Conservation (phyloP, 1,139 yeast genomes). For the Pneumocystis murina region DNA sequence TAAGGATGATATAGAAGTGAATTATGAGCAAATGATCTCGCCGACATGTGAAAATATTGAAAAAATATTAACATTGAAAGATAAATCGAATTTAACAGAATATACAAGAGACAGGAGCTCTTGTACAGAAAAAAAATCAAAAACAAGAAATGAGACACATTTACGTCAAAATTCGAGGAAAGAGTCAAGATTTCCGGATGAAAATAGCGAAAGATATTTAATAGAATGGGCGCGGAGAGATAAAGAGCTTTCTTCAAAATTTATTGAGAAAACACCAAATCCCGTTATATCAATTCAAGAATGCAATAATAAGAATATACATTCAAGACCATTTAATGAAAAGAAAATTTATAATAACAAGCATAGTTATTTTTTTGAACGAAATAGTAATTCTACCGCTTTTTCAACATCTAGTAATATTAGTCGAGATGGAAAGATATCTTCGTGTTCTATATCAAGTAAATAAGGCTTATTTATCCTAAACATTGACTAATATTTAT, state of each 20-base stretch:
- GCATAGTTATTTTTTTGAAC: neutral
- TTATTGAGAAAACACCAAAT: neutral
- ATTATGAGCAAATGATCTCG: neutral
- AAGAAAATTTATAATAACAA: neutral
- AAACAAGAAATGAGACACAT: neutral
- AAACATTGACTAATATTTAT: neutral
- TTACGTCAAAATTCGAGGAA: neutral
- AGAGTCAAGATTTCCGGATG: neutral
- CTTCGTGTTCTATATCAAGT: neutral
- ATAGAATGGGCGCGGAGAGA: constrained; percentile 1
- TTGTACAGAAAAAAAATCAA: neutral
- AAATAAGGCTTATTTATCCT: neutral
- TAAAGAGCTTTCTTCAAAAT: neutral
- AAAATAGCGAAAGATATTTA: neutral
- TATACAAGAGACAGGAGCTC: neutral
- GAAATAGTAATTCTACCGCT: neutral
- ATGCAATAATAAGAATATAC: neutral
- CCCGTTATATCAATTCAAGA: neutral
- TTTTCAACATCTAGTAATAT: neutral
- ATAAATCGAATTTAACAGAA: neutral
- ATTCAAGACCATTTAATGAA: neutral
- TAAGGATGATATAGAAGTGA: neutral
- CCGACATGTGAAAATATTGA: neutral
- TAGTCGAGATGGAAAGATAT: neutral
- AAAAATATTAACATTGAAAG: neutral